phyloP scores from a whole-genome alignment of 305 asterid genomes.

The Nicotiana rustica region DNA sequence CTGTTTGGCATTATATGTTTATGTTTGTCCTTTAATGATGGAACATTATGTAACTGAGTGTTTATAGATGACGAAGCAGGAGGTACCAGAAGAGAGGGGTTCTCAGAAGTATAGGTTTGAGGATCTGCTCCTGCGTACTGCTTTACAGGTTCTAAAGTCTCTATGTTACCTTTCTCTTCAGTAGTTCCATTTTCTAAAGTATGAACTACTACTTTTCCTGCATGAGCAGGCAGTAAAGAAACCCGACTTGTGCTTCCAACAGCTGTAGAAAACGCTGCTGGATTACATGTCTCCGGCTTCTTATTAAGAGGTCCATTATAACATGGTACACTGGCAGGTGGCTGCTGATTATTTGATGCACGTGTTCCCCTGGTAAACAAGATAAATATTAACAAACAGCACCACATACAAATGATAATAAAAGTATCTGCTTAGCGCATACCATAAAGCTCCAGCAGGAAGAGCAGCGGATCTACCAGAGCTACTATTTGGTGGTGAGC shows the following conservation, averaged over 20 bases:
- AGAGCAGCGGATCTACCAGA: constrained; percentile 86
- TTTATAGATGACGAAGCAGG: constrained; percentile 43
- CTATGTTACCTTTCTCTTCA: constrained; percentile 52
- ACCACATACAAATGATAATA: constrained; percentile 19
- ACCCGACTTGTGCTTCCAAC: constrained; percentile 59
- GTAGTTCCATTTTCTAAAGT: constrained; percentile 49
- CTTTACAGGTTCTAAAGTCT: constrained; percentile 43
- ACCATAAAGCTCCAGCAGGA: constrained; percentile 97
- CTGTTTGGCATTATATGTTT: constrained; percentile 40
- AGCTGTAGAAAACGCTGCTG: constrained; percentile 52
- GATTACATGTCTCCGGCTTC: constrained; percentile 48
- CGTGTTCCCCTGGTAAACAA: constrained; percentile 80
- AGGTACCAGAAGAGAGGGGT: constrained; percentile 44
- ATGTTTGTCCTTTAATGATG: constrained; percentile 48
- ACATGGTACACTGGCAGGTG: constrained; percentile 51
- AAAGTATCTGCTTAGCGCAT: constrained; percentile 37
- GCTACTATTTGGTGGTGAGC: constrained; percentile 93
- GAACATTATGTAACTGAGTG: constrained; percentile 42
- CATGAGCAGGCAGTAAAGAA: constrained; percentile 46
- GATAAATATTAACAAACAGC: constrained; percentile 23
- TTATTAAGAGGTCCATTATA: constrained; percentile 55
- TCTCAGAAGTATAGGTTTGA: constrained; percentile 43
- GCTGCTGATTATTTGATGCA: constrained; percentile 57
- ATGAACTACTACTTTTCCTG: constrained; percentile 50
- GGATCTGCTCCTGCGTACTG: constrained; percentile 46